These are phyloP conservation scores for Suillus subaureus DNA, from an alignment of 768 basidiomycete genomes.

Conservation along the genomic window DNA sequence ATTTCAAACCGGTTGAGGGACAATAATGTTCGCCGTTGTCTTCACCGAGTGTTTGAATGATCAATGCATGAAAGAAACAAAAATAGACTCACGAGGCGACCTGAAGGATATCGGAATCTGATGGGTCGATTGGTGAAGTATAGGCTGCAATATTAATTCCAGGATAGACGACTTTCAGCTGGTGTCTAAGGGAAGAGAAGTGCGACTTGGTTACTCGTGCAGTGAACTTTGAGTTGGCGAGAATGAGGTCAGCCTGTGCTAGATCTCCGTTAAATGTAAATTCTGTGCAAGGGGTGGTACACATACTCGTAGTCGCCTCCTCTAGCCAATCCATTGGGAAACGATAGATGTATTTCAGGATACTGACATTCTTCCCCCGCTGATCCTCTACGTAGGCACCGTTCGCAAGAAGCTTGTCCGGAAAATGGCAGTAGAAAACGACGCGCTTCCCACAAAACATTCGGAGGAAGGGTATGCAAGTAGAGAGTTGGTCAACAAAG, in stretches of 20 bases:
- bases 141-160: conserved; percentile 87
- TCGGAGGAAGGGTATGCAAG: conserved; percentile 84
- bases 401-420: conserved; percentile 86
- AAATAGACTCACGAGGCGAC: conserved; percentile 53
- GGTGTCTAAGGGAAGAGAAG: conserved; percentile 65
- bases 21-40: conserved; percentile 66
- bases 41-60: conserved; percentile 40
- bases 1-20: conserved; percentile 94
- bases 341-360: conserved; percentile 79
- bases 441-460: conserved; percentile 70
- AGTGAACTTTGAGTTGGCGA: conserved; percentile 92
- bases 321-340: conserved; percentile 90
- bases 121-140: conserved; percentile 41
- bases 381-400: conserved; percentile 63
- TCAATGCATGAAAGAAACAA: not conserved
- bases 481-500: conserved; percentile 94
- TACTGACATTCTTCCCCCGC: conserved; percentile 40
- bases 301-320: conserved; percentile 84
- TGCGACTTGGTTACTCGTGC: conserved; percentile 76
- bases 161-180: conserved; percentile 88
- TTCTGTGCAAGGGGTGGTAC: not conserved
- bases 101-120: conserved; percentile 53
- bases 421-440: conserved; percentile 98
- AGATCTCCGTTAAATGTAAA: conserved; percentile 12
- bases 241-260: conserved; percentile 89